Percentiles rank a stretch among this genome's conserved stretches.
phyloP scores from a whole-genome alignment of 768 basidiomycete genomes.

The Podaxis pistillaris region DNA sequence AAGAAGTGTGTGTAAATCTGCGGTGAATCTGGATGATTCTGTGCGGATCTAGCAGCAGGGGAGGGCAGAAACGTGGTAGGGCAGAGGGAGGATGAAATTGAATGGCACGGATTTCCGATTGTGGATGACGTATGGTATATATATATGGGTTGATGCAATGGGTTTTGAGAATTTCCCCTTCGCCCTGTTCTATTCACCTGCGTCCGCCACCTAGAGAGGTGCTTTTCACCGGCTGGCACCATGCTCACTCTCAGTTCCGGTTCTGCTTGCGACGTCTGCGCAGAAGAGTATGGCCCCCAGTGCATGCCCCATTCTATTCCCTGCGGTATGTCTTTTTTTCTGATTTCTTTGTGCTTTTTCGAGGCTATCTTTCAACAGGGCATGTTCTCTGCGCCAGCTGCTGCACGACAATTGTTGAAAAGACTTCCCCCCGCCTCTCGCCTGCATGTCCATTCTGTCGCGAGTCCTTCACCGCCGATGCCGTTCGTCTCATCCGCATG shows the following conservation, averaged over 20 bases:
- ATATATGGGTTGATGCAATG: constrained; percentile 44
- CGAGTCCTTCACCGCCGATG: constrained; percentile 64
- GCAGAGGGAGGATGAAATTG: constrained; percentile 5
- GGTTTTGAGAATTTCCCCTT: constrained; percentile 45
- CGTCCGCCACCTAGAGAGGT: constrained; percentile 37
- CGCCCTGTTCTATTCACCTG: constrained; percentile 38
- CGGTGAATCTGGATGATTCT: constrained; percentile 11
- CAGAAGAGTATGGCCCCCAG: constrained; percentile 78
- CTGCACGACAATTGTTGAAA: constrained; percentile 79
- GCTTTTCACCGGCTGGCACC: constrained; percentile 42
- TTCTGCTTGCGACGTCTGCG: constrained; percentile 88
- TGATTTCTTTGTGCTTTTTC: constrained; percentile 25
- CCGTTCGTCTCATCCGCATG: constrained; percentile 74
- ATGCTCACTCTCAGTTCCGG: constrained; percentile 85
- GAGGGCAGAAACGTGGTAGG: constrained; percentile 13
- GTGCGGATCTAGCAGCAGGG: constrained; percentile 11
- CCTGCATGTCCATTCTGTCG: constrained; percentile 86
- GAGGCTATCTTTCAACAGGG: constrained; percentile 40
- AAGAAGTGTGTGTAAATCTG: not conserved
- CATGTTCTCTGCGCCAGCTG: constrained; percentile 79
- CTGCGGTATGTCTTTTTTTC: constrained; percentile 57
- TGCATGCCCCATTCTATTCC: constrained; percentile 78
- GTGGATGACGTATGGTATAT: constrained; percentile 38
- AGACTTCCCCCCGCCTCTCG: constrained; percentile 65
- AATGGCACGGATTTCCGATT: constrained; percentile 21